These are phyloP conservation scores for Nigrograna mackinnonii DNA, from an alignment of 2,329 filamentous ascomycete genomes.

Conservation along the genomic window DNA sequence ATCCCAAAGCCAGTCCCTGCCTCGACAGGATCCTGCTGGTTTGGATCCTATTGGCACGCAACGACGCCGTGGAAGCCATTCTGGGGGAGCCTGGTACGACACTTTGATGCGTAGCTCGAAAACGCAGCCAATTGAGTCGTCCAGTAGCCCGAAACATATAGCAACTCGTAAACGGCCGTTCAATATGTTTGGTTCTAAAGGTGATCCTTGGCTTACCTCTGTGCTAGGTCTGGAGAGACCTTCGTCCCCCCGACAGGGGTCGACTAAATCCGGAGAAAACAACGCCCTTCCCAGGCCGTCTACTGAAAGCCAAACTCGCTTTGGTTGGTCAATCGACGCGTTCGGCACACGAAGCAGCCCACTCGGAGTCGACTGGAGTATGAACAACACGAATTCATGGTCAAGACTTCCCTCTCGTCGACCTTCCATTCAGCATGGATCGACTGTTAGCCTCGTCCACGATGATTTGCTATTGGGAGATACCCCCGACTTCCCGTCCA, in stretches of 20 bases:
- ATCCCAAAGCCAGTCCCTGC: constrained; percentile 78
- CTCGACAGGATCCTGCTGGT: constrained; percentile 55
- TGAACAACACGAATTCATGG: constrained; percentile 58
- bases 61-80: constrained; percentile 58
- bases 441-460: constrained; percentile 64
- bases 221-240: constrained; percentile 42
- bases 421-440: constrained; percentile 78
- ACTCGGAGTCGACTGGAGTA: constrained; percentile 45
- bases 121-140: constrained; percentile 33
- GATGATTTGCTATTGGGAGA: constrained; percentile 55
- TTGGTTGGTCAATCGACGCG: constrained; percentile 40
- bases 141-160: constrained; percentile 40
- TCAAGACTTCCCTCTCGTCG: constrained; percentile 78
- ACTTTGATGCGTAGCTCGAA: constrained; percentile 44
- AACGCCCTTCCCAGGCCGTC: constrained; percentile 40
- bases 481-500: constrained; percentile 52
- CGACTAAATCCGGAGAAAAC: constrained; percentile 61
- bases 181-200: constrained; percentile 57
- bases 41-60: constrained; percentile 54
- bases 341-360: constrained; percentile 47
- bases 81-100: constrained; percentile 61
- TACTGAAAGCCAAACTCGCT: constrained; percentile 41
- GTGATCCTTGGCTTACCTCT: constrained; percentile 53
- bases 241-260: constrained; percentile 65
- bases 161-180: constrained; percentile 51